phyloP scores from a whole-genome alignment of 345 rosid species.

The Hevea brasiliensis region DNA sequence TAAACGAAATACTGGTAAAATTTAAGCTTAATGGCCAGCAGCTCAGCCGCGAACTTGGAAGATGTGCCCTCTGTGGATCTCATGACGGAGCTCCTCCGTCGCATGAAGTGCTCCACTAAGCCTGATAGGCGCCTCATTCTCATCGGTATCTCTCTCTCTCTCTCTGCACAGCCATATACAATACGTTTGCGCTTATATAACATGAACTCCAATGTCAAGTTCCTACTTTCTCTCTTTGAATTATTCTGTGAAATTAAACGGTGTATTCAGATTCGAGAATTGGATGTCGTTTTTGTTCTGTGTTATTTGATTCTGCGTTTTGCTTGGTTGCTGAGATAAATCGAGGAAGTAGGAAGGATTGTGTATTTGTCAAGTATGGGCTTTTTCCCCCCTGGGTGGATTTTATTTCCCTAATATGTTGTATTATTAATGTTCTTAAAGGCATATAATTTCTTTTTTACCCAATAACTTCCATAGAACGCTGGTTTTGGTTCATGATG shows the following conservation, averaged over 20 bases:
- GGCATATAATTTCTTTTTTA: no score
- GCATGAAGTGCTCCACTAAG: constrained; percentile 81
- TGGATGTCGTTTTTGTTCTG: not conserved
- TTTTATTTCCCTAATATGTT: no score
- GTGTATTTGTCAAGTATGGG: not conserved
- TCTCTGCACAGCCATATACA: not conserved
- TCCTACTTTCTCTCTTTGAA: not conserved
- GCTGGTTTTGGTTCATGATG: no score
- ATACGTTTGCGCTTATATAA: no score
- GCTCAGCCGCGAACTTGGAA: constrained; percentile 57
- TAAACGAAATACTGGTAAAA: not conserved
- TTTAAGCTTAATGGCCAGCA: constrained; percentile 42
- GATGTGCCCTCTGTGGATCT: constrained; percentile 78
- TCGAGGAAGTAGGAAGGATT: not conserved
- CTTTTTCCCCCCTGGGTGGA: no score
- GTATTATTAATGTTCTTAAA: no score
- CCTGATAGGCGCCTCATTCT: constrained; percentile 94
- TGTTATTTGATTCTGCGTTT: not conserved
- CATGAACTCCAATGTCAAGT: not conserved
- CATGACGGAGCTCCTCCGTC: constrained; percentile 92
- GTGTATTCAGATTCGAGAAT: not conserved
- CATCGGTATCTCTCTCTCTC: constrained; percentile 43
- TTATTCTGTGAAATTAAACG: not conserved
- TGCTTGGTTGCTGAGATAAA: not conserved
- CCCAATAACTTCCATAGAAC: no score